Base-by-base conservation (phyloP, 768 basidiomycete genomes). In the Lactifluus subvellereus region DNA sequence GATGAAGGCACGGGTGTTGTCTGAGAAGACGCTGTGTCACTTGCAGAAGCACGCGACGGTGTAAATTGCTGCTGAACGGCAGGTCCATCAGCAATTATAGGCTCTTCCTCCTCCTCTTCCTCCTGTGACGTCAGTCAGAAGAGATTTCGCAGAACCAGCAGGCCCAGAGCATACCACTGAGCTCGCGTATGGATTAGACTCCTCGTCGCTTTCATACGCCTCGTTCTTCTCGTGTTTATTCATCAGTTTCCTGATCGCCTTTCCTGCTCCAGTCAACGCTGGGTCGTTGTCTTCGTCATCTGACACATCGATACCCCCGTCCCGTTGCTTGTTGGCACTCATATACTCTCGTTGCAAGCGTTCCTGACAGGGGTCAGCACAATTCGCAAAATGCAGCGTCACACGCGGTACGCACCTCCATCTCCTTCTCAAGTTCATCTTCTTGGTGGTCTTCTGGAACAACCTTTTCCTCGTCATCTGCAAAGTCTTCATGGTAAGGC, bases 181-280 rank as follows among this genome's bases (percentile, higher is more conserved):
- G 71, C 83, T 87, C 0, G 86, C 86, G 70, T 92, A 93, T 5
- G 91, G 91, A 72, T 94, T 91, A 70, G 83, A 81, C 48, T 91
- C 88, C 22, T 93, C 89, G 55, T 70, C 71, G 35, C 84, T 87
- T 16, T 93, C 91, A 70, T 93, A 92, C 7, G 79, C 86, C 9
- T 82, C 84, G 59, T 88, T 88, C 72, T 92, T 91, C 74, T 95
- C 94, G 61, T 86, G 79, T 71, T 85, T 89, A 64, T 82, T 86
- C 70, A 98, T 84, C 20, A 94, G 80, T 74, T 94, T 95, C 76
- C 91, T 88, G 78, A 94, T 85, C 3, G 82, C 83, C 74, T 88
- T 89, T 16, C 84, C 87, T 40, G 91, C 87, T 64, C 84, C 86
- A 49, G 83, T 85, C 43, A 84, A 68, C 65, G 83, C 77, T 18